phyloP scores from a whole-genome alignment of 1,139 yeast species.

The Saccharomyces pastorianus region DNA sequence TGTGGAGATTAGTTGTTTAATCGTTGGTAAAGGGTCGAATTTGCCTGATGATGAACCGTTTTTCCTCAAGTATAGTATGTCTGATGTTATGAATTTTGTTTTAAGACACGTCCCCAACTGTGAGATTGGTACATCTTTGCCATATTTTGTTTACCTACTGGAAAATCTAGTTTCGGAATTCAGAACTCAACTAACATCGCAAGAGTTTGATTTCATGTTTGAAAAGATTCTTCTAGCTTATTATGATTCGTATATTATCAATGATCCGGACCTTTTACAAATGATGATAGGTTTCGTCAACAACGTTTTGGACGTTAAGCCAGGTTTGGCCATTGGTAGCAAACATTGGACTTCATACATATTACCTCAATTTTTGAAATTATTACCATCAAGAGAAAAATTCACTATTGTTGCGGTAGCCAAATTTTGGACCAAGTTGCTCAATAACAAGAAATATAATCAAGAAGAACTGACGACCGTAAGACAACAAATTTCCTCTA shows the following conservation, averaged over 20 bases:
- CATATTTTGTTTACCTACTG: constrained; percentile 25
- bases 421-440: constrained; percentile 56
- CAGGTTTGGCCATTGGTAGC: constrained; percentile 40
- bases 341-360: constrained; percentile 33
- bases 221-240: constrained; percentile 21
- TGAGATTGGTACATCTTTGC: constrained; percentile 23
- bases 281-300: constrained; percentile 50
- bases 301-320: constrained; percentile 44
- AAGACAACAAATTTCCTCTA: constrained; percentile 20
- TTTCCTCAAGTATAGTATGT: constrained; percentile 24
- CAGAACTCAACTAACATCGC: constrained; percentile 16
- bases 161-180: constrained; percentile 21
- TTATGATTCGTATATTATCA: constrained; percentile 23
- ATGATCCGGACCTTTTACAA: constrained; percentile 35
- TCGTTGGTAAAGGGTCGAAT: constrained; percentile 26
- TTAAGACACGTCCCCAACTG: constrained; percentile 15
- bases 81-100: constrained; percentile 25
- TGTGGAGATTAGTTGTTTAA: constrained; percentile 28
- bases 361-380: constrained; percentile 35
- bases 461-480: constrained; percentile 40
- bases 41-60: constrained; percentile 27
- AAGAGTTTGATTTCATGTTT: constrained; percentile 27
- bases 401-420: constrained; percentile 55
- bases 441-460: constrained; percentile 47
- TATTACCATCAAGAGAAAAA: constrained; percentile 52